Percentiles rank a stretch among this genome's conserved stretches.
Evolutionary conservation across 2,329 filamentous ascomycete species (phyloP).

Genomic region (Venturiaceae sp.): DNA sequence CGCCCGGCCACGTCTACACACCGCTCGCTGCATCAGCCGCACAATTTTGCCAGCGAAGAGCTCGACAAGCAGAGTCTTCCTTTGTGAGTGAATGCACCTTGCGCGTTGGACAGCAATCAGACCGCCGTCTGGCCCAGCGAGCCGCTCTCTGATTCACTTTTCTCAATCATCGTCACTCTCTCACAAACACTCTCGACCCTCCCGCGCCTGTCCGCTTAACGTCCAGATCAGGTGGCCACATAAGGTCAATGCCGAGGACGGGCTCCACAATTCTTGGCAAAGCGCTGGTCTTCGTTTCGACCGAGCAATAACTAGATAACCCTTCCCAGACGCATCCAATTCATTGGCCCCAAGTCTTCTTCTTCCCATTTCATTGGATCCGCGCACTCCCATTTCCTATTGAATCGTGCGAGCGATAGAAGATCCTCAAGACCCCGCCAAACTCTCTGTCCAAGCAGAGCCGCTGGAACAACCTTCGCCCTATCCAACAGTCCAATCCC

Average conservation of each 20-base stretch:
- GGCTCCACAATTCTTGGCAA: background rate
- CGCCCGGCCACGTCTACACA: too few relatives aligned
- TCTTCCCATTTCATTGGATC: background rate
- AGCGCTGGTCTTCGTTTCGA: too few relatives aligned
- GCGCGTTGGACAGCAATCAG: too few relatives aligned
- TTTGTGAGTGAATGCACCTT: too few relatives aligned
- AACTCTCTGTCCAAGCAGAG: background rate
- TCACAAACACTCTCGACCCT: background rate
- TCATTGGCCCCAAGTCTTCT: background rate
- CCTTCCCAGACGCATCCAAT: background rate
- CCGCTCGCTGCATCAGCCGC: too few relatives aligned
- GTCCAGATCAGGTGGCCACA: background rate
- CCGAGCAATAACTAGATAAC: background rate
- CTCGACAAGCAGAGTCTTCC: too few relatives aligned
- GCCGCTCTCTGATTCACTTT: background rate
- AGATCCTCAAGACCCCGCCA: background rate
- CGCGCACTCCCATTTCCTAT: background rate
- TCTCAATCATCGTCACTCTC: background rate
- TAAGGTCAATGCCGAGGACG: background rate
- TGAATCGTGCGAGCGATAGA: background rate
- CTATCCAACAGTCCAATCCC: background rate
- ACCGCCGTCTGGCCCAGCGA: too few relatives aligned
- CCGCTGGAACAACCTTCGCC: background rate
- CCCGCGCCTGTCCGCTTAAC: background rate
- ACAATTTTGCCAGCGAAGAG: too few relatives aligned